phyloP scores from a whole-genome alignment of 2,329 filamentous ascomycete species.

The Colletotrichum orbiculare region DNA sequence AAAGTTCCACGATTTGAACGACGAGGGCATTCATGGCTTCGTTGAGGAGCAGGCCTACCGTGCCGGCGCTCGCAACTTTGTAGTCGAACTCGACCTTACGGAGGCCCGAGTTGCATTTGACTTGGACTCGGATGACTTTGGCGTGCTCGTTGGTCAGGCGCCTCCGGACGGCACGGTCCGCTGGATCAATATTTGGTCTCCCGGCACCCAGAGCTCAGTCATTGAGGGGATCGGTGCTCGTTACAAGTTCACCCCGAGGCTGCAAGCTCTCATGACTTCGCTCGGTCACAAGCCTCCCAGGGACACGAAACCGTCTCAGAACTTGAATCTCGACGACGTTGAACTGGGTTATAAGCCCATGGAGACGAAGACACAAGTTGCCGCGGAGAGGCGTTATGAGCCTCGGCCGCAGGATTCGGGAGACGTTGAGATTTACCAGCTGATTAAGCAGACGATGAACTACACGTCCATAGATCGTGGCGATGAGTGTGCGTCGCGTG shows the following conservation, averaged over 20 bases:
- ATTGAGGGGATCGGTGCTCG: constrained; percentile 66
- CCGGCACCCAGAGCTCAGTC: constrained; percentile 66
- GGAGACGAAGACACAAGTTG: constrained; percentile 20
- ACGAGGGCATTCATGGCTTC: constrained; percentile 55
- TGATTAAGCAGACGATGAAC: constrained; percentile 79
- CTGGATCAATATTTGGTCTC: constrained; percentile 83
- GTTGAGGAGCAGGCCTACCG: constrained; percentile 54
- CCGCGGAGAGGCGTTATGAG: constrained; percentile 21
- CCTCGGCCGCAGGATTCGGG: constrained; percentile 30
- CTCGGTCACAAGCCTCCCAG: constrained; percentile 32
- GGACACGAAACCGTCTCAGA: background rate
- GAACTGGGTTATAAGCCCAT: constrained; percentile 14
- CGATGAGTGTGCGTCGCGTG: constrained; percentile 61
- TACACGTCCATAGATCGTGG: constrained; percentile 80
- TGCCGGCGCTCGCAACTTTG: constrained; percentile 65
- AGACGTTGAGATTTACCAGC: constrained; percentile 53
- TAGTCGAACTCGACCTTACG: constrained; percentile 71
- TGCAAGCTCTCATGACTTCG: constrained; percentile 72
- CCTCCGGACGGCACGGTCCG: constrained; percentile 54
- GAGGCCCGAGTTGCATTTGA: constrained; percentile 67
- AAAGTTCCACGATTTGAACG: constrained; percentile 66
- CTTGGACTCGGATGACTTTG: constrained; percentile 56
- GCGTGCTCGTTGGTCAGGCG: constrained; percentile 47
- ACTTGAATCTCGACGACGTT: constrained; percentile 4
- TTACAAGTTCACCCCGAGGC: constrained; percentile 76